Percentiles rank a stretch among this genome's conserved stretches.
These are phyloP conservation scores for Adiantum capillusveneris DNA, from an alignment of 75 land plant species.

Conservation along the genomic window DNA sequence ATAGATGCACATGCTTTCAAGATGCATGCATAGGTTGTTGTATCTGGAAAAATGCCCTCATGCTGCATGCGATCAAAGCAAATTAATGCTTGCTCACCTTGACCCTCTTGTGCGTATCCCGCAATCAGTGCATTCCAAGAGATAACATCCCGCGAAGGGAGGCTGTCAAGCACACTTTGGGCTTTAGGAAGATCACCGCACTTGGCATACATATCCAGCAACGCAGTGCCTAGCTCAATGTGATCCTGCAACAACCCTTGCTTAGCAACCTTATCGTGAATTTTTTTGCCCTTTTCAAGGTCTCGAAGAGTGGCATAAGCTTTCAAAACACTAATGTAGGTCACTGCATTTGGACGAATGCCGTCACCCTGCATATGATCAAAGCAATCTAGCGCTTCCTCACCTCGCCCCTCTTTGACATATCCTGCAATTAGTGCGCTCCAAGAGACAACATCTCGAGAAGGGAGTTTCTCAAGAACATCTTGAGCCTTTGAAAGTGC, in stretches of 20 bases:
- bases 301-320: slow-evolving; percentile 2
- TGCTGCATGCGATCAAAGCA: neutral
- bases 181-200: neutral
- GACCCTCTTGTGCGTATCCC: no score
- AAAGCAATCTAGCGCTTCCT: slow-evolving; percentile 18
- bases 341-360: slow-evolving; percentile 5
- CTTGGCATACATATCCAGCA: slow-evolving; percentile 7
- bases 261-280: neutral
- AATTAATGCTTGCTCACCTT: no score
- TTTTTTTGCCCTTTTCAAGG: neutral
- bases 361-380: slow-evolving; percentile 31
- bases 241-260: neutral
- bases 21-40: no score
- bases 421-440: slow-evolving; percentile 16
- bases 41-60: no score
- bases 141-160: no score
- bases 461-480: no score
- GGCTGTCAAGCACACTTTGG: neutral
- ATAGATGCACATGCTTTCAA: no score
- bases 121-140: no score
- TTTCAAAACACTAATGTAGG: slow-evolving; percentile 22
- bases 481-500: no score
- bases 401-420: slow-evolving; percentile 1
- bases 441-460: no score
- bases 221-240: neutral